Conservation (phyloP, 1,139 yeast species). For the Candida glucosophila region DNA sequence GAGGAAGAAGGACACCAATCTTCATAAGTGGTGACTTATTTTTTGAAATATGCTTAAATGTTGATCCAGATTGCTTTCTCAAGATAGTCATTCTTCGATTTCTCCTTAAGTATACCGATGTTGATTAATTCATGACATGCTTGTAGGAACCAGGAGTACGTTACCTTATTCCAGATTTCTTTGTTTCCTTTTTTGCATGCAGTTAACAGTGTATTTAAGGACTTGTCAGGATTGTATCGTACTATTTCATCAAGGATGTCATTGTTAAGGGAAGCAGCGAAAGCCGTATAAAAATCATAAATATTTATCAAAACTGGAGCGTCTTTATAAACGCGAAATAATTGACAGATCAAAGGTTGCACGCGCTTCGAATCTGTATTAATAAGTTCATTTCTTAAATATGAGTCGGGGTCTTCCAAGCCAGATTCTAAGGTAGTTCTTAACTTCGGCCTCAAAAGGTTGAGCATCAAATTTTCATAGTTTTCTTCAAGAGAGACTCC, state of each 20-base stretch:
- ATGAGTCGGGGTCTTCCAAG: conserved; percentile 20
- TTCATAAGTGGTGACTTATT: too few relatives aligned
- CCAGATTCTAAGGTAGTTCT: conserved; percentile 24
- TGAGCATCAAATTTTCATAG: conserved; percentile 29
- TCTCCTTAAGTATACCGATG: conserved; percentile 34
- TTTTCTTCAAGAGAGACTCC: conserved; percentile 26
- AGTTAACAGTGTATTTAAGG: conserved; percentile 2
- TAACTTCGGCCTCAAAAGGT: conserved; percentile 29
- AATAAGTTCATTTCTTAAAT: conserved; percentile 19
- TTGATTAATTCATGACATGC: conserved; percentile 31
- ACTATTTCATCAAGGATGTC: conserved; percentile 25
- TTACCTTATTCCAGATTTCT: conserved; percentile 35
- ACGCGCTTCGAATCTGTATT: conserved; percentile 7
- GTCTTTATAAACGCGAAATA: conserved; percentile 70
- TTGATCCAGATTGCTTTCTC: conserved; percentile 36
- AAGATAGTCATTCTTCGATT: conserved; percentile 36
- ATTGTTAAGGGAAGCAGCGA: conserved; percentile 46
- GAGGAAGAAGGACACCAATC: too few relatives aligned
- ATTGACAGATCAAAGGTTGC: conserved; percentile 46
- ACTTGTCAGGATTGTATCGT: conserved; percentile 1
- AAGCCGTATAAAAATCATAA: conserved; percentile 70
- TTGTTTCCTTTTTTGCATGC: conserved; percentile 11
- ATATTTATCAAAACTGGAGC: conserved; percentile 70
- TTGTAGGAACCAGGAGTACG: conserved; percentile 36
- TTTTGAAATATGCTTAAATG: too few relatives aligned